A percentile compares a stretch with the other conserved stretches of the same genome.
phyloP scores from a whole-genome alignment of 345 rosid species.

The Linum trigynum region DNA sequence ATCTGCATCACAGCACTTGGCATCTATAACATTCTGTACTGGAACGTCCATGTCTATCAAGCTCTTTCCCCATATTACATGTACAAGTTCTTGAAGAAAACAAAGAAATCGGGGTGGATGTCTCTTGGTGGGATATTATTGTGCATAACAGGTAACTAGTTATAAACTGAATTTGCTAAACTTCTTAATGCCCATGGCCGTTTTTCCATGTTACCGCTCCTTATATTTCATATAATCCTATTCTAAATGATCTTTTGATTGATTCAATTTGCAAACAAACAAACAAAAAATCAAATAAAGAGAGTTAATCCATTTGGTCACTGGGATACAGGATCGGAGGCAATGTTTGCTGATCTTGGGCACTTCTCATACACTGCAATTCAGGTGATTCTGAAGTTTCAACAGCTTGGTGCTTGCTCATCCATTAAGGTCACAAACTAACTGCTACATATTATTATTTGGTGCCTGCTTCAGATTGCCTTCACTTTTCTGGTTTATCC shows the following conservation, averaged over 20 bases:
- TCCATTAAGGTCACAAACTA: constrained; percentile 1
- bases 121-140: constrained; percentile 91
- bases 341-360: constrained; percentile 99
- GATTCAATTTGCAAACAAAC: not conserved
- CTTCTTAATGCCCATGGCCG: not conserved
- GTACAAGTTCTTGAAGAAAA: constrained; percentile 96
- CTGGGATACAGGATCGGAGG: constrained; percentile 77
- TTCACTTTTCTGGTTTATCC: constrained; percentile 95
- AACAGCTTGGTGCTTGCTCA: not conserved
- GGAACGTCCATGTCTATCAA: constrained; percentile 80
- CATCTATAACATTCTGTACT: constrained; percentile 68
- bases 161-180: not conserved
- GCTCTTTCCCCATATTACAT: constrained; percentile 96
- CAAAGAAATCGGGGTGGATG: constrained; percentile 93
- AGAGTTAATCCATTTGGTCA: constrained; percentile 3
- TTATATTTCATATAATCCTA: not conserved
- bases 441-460: not conserved
- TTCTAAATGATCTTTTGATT: not conserved
- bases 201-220: too few relatives aligned
- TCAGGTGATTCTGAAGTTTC: constrained; percentile 38
- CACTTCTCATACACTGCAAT: constrained; percentile 93
- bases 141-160: constrained; percentile 77
- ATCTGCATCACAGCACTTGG: constrained; percentile 89
- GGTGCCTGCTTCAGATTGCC: constrained; percentile 49
- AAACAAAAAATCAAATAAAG: not conserved